Conservation (phyloP, 1,284 basidiomycete species). For the Leccinum huronense region DNA sequence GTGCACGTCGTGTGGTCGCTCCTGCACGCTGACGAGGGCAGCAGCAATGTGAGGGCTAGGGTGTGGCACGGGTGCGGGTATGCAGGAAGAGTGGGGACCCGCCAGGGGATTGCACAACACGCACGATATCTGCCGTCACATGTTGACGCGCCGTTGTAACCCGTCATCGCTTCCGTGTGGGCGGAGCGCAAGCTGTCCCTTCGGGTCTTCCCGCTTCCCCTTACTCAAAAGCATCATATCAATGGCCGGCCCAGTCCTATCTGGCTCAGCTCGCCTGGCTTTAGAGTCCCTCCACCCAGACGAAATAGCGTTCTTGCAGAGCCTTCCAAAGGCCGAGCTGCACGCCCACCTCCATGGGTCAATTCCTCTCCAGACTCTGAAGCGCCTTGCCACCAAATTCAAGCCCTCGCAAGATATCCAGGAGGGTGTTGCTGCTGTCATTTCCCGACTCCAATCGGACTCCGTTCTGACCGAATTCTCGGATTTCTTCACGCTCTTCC, state of each 20-base stretch:
- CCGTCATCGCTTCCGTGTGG: too few relatives aligned
- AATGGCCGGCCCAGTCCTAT: constrained; percentile 7
- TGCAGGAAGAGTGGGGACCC: too few relatives aligned
- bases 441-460: constrained; percentile 44
- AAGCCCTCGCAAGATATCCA: constrained; percentile 20
- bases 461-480: constrained; percentile 52
- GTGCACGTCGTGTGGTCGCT: too few relatives aligned
- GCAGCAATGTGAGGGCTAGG: too few relatives aligned
- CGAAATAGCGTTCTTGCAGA: constrained; percentile 58
- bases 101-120: too few relatives aligned
- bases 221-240: too few relatives aligned
- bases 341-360: constrained; percentile 84
- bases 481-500: constrained; percentile 75
- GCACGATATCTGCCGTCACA: too few relatives aligned
- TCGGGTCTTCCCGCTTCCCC: too few relatives aligned
- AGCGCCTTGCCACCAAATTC: constrained; percentile 59
- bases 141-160: too few relatives aligned
- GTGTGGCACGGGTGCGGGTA: too few relatives aligned
- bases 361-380: constrained; percentile 66
- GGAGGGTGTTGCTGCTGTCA: constrained; percentile 15
- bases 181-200: too few relatives aligned
- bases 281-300: constrained; percentile 48
- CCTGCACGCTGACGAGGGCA: too few relatives aligned
- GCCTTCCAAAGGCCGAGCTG: constrained; percentile 74
- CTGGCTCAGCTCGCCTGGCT: constrained; percentile 42